phyloP scores from a whole-genome alignment of 805 yeast species.

The Pichia exigua region DNA sequence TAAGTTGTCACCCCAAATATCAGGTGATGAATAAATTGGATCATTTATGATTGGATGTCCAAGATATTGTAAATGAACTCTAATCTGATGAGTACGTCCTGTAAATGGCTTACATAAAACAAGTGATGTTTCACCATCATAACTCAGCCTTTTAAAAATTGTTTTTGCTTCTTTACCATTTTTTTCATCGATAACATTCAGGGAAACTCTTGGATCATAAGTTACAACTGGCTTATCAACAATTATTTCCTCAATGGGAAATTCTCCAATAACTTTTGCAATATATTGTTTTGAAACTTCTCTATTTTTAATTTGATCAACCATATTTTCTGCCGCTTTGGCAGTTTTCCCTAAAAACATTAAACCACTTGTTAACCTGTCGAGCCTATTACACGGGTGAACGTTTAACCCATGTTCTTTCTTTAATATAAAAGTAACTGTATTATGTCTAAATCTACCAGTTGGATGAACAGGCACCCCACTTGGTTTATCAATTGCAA shows the following conservation, averaged over 20 bases:
- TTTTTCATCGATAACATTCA: conserved; percentile 47
- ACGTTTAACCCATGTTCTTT: conserved; percentile 58
- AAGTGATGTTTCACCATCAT: conserved; percentile 56
- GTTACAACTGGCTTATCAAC: conserved; percentile 68
- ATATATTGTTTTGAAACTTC: conserved; percentile 74
- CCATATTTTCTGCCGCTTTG: conserved; percentile 68
- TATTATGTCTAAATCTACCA: conserved; percentile 69
- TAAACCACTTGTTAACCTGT: conserved; percentile 84
- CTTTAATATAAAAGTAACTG: conserved; percentile 70
- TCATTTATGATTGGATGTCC: conserved; percentile 91
- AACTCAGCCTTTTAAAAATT: conserved; percentile 56
- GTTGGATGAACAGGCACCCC: conserved; percentile 97
- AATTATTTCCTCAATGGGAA: conserved; percentile 46
- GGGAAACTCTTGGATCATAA: conserved; percentile 63
- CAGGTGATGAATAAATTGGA: conserved; percentile 74
- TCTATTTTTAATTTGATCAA: conserved; percentile 62
- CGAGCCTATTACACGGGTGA: conserved; percentile 84
- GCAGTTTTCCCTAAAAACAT: conserved; percentile 86
- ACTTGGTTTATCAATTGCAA: conserved; percentile 88
- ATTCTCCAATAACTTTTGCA: conserved; percentile 82
- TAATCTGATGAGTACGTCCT: conserved; percentile 91
- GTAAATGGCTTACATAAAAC: conserved; percentile 83
- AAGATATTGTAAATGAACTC: conserved; percentile 86
- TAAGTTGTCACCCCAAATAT: conserved; percentile 70
- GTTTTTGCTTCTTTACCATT: conserved; percentile 58